These are phyloP conservation scores for Exophiala calicioides DNA, from an alignment of 2,329 filamentous ascomycete species.

Conservation along the genomic window DNA sequence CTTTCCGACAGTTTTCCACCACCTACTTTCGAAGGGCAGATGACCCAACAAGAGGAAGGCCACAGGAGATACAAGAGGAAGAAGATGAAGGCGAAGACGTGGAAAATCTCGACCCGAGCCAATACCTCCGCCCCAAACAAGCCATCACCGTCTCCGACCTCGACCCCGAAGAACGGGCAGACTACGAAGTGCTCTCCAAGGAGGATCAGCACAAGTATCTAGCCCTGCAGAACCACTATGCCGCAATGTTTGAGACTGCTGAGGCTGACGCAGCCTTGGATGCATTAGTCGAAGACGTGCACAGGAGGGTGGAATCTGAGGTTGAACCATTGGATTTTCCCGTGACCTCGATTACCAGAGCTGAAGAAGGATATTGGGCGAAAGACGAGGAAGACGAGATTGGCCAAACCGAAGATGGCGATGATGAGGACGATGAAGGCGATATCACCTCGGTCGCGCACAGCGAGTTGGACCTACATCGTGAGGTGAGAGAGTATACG, in stretches of 20 bases:
- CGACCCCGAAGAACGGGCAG: constrained; percentile 27
- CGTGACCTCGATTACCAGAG: constrained; percentile 6
- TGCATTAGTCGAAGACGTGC: constrained; percentile 37
- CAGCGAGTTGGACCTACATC: constrained; percentile 80
- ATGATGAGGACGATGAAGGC: constrained; percentile 68
- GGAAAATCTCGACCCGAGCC: constrained; percentile 14
- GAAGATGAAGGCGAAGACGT: constrained; percentile 7
- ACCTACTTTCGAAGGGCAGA: constrained; percentile 18
- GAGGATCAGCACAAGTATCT: constrained; percentile 23
- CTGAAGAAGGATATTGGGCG: constrained; percentile 45
- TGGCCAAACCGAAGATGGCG: constrained; percentile 51
- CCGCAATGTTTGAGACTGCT: constrained; percentile 23
- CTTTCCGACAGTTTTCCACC: constrained; percentile 25
- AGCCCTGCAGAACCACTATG: constrained; percentile 28
- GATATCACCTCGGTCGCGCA: constrained; percentile 84
- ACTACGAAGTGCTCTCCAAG: constrained; percentile 29
- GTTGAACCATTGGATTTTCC: constrained; percentile 22
- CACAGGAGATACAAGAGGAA: neutral
- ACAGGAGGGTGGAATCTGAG: constrained; percentile 36
- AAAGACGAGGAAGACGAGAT: constrained; percentile 46
- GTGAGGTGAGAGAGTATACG: constrained; percentile 85
- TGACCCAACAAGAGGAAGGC: neutral
- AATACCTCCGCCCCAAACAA: constrained; percentile 19
- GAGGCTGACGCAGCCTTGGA: constrained; percentile 18
- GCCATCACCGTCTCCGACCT: constrained; percentile 26